Percentiles rank a stretch among this genome's conserved stretches.
Conservation (phyloP, 495 filamentous ascomycete genomes). For the Glarea lozoyensis region DNA sequence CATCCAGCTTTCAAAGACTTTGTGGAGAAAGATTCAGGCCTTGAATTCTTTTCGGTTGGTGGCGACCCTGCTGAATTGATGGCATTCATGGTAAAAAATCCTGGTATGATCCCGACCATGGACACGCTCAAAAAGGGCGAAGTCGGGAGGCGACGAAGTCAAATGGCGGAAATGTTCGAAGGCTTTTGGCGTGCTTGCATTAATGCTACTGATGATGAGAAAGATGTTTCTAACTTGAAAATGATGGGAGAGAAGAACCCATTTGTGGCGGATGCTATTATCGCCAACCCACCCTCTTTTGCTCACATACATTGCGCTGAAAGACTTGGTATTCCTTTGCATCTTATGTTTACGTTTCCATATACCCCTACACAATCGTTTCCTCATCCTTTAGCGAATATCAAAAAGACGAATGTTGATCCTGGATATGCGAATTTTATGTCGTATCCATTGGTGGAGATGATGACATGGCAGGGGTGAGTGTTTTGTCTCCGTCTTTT, state of each 20-base stretch:
- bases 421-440: constrained; percentile 62
- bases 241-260: constrained; percentile 44
- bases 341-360: constrained; percentile 62
- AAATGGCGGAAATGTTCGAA: constrained; percentile 54
- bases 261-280: constrained; percentile 65
- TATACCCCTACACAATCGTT: constrained; percentile 60
- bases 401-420: constrained; percentile 53
- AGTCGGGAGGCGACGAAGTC: constrained; percentile 46
- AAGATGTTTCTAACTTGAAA: constrained; percentile 37
- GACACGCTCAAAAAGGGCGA: constrained; percentile 58
- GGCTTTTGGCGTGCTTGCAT: constrained; percentile 56
- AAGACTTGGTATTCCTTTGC: constrained; percentile 52
- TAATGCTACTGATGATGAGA: constrained; percentile 44
- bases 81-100: constrained; percentile 80
- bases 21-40: constrained; percentile 49
- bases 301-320: constrained; percentile 50
- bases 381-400: constrained; percentile 64
- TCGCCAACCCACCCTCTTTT: constrained; percentile 49
- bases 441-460: constrained; percentile 59
- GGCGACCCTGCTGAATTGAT: constrained; percentile 67
- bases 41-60: constrained; percentile 66
- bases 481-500: not conserved
- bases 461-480: constrained; percentile 38
- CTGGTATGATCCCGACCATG: constrained; percentile 57
- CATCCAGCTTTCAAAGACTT: constrained; percentile 61